These are phyloP conservation scores for Amanita fuliginea DNA, from an alignment of 768 basidiomycete genomes.

Conservation along the genomic window DNA sequence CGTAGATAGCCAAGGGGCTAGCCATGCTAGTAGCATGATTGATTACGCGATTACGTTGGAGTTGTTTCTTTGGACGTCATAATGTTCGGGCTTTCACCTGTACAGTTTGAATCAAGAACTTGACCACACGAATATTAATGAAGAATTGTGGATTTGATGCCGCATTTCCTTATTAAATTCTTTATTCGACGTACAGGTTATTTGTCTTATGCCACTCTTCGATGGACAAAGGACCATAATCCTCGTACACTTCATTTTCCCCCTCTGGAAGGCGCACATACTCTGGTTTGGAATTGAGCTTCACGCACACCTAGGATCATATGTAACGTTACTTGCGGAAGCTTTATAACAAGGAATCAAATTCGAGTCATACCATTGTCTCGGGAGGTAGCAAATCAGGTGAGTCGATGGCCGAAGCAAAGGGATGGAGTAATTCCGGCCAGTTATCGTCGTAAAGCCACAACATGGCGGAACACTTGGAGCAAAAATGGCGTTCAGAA, in stretches of 20 bases:
- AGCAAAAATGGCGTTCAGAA: constrained; percentile 56
- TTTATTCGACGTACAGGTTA: constrained; percentile 24
- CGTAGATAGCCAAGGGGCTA: no score
- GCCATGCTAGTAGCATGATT: no score
- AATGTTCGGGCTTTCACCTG: no score
- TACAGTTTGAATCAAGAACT: no score
- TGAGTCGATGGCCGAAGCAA: constrained; percentile 55
- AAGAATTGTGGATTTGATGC: no score
- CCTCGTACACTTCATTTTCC: constrained; percentile 31
- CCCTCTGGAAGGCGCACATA: constrained; percentile 59
- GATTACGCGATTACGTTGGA: no score
- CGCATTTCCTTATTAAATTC: no score
- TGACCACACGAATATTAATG: no score
- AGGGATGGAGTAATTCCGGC: constrained; percentile 58
- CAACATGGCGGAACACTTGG: constrained; percentile 53
- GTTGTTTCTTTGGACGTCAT: no score
- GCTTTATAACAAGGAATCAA: not conserved
- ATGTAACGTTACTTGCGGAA: not conserved
- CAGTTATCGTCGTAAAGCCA: constrained; percentile 51
- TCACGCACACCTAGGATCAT: constrained; percentile 30
- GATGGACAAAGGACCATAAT: constrained; percentile 33
- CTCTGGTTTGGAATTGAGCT: constrained; percentile 37
- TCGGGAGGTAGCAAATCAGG: constrained; percentile 43
- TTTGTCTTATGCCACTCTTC: constrained; percentile 54
- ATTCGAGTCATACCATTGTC: constrained; percentile 27